A percentile compares a stretch with the other conserved stretches of the same genome.
Conservation (phyloP, 116 monocot species). For the Thalassia testudinum region DNA sequence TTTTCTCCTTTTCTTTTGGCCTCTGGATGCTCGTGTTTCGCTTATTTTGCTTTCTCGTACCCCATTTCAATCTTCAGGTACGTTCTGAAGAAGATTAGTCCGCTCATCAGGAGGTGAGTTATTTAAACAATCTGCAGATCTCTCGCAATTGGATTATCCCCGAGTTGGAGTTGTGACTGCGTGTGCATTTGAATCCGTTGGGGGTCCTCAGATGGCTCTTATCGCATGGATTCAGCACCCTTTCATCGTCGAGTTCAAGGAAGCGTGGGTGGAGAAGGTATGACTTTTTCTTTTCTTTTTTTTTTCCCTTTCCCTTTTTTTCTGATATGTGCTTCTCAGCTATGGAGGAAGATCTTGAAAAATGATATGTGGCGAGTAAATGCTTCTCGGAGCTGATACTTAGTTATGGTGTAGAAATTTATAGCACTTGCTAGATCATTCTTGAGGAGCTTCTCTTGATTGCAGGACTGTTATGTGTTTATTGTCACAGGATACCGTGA, state of each 20-base stretch:
- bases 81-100: conserved; percentile 98
- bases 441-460: background rate
- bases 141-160: background rate
- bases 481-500: conserved; percentile 98
- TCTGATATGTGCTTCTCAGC: background rate
- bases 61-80: conserved; percentile 37
- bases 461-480: conserved; percentile 91
- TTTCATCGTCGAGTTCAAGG: conserved; percentile 94
- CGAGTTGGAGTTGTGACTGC: background rate
- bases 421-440: no score
- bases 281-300: background rate
- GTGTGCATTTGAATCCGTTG: background rate
- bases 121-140: background rate
- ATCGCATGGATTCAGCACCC: conserved; percentile 95
- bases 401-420: no score
- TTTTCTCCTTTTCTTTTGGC: background rate
- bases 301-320: background rate
- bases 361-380: no score
- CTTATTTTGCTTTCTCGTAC: background rate
- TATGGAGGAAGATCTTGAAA: background rate
- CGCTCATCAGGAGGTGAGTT: conserved; percentile 85
- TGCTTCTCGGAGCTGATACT: no score
- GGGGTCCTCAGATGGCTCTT: conserved; percentile 66
- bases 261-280: conserved; percentile 99
- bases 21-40: background rate